A percentile compares a stretch with the other conserved stretches of the same genome.
Evolutionary conservation across 2,329 filamentous ascomycete species (phyloP).

Genomic region (Endothia cerciana): DNA sequence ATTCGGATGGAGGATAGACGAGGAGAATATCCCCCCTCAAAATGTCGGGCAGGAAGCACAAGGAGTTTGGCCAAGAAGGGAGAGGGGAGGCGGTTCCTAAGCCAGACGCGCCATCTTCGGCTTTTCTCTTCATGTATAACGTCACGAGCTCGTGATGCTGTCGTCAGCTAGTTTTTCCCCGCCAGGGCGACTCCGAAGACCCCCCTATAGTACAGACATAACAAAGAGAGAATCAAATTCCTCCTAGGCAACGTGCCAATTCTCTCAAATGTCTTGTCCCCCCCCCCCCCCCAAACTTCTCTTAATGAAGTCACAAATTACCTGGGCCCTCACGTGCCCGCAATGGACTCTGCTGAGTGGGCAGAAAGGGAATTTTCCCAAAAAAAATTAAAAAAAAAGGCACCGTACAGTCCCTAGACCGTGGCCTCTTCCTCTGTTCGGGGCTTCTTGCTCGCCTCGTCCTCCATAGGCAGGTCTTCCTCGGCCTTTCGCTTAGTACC

Average conservation of each 20-base stretch:
- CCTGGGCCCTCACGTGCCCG: neutral
- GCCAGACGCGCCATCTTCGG: neutral
- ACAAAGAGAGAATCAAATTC: neutral
- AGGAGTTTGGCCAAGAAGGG: too few species aligned
- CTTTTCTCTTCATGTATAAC: neutral
- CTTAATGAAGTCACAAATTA: neutral
- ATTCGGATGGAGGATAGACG: too few species aligned
- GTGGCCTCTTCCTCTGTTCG: slow-evolving; percentile 37
- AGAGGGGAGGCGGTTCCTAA: too few species aligned
- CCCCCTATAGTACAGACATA: neutral
- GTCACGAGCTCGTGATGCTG: neutral
- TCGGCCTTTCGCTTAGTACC: slow-evolving; percentile 52
- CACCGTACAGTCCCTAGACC: neutral
- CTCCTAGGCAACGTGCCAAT: slow-evolving; percentile 2
- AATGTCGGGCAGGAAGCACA: too few species aligned
- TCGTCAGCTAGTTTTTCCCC: neutral
- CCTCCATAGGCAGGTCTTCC: slow-evolving; percentile 36
- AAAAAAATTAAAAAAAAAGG: too few species aligned
- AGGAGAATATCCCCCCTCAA: too few species aligned
- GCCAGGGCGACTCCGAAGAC: neutral
- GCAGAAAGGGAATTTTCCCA: too few species aligned
- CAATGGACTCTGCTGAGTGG: neutral
- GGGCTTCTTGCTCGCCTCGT: slow-evolving; percentile 42
- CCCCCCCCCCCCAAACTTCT: neutral
- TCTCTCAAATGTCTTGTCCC: neutral